Conservation (phyloP, 1,139 yeast species). For the Torulaspora globosa region DNA sequence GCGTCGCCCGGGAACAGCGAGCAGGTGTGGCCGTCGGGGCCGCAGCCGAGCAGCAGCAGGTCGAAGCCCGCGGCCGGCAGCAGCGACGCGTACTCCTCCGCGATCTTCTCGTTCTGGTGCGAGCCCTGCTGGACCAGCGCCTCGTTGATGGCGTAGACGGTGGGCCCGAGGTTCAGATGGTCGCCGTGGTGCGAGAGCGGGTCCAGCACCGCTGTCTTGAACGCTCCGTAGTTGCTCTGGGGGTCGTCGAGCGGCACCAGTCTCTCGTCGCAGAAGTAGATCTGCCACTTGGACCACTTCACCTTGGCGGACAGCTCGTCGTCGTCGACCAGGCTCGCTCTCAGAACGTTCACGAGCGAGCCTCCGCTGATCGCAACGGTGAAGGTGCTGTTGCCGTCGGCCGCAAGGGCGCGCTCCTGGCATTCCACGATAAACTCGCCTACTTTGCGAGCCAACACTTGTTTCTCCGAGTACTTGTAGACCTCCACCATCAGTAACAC, state of each 20-base stretch:
- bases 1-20: conserved; percentile 64
- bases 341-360: conserved; percentile 72
- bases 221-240: conserved; percentile 88
- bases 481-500: conserved; percentile 41
- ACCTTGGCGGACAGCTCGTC: conserved; percentile 46
- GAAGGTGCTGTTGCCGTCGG: conserved; percentile 41
- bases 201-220: conserved; percentile 75
- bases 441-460: conserved; percentile 55
- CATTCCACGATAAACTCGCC: conserved; percentile 49
- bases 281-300: conserved; percentile 89
- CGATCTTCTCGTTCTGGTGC: conserved; percentile 54
- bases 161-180: conserved; percentile 45
- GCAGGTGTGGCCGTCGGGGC: conserved; percentile 98
- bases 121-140: conserved; percentile 63
- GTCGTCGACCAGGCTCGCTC: conserved; percentile 64
- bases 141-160: conserved; percentile 78
- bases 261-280: conserved; percentile 95
- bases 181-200: conserved; percentile 36
- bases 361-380: conserved; percentile 88
- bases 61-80: conserved; percentile 73
- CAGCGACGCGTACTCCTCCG: conserved; percentile 77
- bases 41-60: conserved; percentile 85
- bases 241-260: conserved; percentile 80
- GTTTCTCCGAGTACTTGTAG: conserved; percentile 51
- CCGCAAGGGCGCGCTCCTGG: conserved; percentile 51